Base-by-base conservation (phyloP, 23 red algal species). In the Pyropia yezoensis region DNA sequence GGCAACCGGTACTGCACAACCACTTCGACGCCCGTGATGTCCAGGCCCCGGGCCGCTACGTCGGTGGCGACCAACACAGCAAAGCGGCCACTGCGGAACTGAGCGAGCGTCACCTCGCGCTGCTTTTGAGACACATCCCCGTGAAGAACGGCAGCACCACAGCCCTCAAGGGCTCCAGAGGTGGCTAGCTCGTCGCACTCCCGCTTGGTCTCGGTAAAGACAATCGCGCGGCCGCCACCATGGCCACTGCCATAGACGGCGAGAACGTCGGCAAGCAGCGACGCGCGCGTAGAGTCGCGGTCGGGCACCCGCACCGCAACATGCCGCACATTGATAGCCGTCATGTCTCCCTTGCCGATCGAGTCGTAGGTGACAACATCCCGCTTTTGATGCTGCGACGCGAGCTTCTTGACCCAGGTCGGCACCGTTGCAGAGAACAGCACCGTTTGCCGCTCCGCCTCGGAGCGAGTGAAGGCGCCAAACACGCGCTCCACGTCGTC, bases 391-490 rank as follows among this genome's bases (percentile, higher is more conserved):
- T 91, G 85, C 60, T 87, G 77, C 7, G 65, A 59, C 2, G 94
- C 94, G 27, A 98, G 67, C 27, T 75, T 70, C 80, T 87, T 82
- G 12, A 98, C 83, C 94, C 94, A 98, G 18, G 77, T 62, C 33
- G 94, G 94, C 18, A 98, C 75, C 18, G 94, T 98, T 1, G 94
- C 94, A 0, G 94, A 98, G 57, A 98, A 98, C 23, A 98, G 52
- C 29, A 98, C 81, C 27, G 88, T 82, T 65, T 90, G 83, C 26
- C 85, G 69, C 62, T 90, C 57, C 39, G 39, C 39, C 12, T 87
- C 66, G 19, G 63, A 26, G 12, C 74, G 50, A 0, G 80, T 75
- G 8, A 90, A 58, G 18, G 71, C 71, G 27, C 79, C 67, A 62
- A 91, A 91, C 3, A 98, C 87, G 26, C 53, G 50, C 30, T 98